Evolutionary conservation across 1,284 basidiomycete genomes (phyloP), one percentile per base, ranked within the genome.

Genomic region (Melampsora abietis-canadensis): DNA sequence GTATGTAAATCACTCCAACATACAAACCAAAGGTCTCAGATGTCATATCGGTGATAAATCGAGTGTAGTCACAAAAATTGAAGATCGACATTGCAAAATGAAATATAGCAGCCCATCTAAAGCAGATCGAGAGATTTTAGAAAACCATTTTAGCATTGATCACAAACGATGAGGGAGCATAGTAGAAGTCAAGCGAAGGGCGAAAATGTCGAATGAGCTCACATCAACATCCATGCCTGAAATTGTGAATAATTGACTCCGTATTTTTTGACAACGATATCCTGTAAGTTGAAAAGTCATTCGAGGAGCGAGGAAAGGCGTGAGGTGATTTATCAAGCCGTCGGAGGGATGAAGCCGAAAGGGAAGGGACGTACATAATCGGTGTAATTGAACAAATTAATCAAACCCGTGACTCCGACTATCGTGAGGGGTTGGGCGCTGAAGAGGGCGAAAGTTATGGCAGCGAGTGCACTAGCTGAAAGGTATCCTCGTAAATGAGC

Each of bases 1-100:
- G 82, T 17, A 84, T 82, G 77, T 82, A 82, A 63, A 82, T 81
- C 57, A 79, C 69, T 21, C 79, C 82, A 4, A 94, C 91, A 80
- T 93, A 93, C 82, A 94, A 93, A 2, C 94, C 92, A 80, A 95
- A 95, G 0, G 93, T 96, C 78, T 96, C 92, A 80, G 92, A 94
- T 1, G 92, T 91, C 84, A 97, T 86, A 15, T 92, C 85, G 0
- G 93, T 94, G 31, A 95, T 91, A 80, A 92, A 93, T 24, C 80
- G 79, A 0, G 83, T 83, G 69, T 80, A 83, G 76, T 84, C 83
- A 66, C 79, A 82, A 1, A 84, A 54, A 78, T 97, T 96, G 63
- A 92, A 85, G 4, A 89, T 83, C 2, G 94, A 92, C 8, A 91
- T 90, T 63, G 93, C 81, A 88, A 91, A 95, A 80, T 97, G 94